Evolutionary conservation across 2,329 filamentous ascomycete species (phyloP).

Genomic region (Saccharata proteae): DNA sequence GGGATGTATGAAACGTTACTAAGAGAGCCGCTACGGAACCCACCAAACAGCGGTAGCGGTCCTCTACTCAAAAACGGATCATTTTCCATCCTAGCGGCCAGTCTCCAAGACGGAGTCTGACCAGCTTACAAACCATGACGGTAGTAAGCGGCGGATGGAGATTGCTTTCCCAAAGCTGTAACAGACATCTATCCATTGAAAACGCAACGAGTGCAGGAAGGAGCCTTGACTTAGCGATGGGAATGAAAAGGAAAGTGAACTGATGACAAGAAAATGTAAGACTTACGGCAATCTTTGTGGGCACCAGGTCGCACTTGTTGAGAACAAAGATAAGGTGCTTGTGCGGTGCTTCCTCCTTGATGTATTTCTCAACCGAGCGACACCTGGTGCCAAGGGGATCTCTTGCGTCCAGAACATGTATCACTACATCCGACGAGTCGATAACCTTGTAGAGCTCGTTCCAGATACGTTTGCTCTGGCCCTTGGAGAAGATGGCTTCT

Average conservation of each 20-base stretch:
- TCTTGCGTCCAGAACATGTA: constrained; percentile 86
- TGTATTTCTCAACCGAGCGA: constrained; percentile 82
- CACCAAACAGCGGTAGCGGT: constrained; percentile 50
- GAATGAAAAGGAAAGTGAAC: constrained; percentile 18
- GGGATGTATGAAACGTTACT: constrained; percentile 92
- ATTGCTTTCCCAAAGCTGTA: constrained; percentile 98
- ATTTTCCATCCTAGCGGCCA: constrained; percentile 63
- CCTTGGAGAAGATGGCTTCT: constrained; percentile 79
- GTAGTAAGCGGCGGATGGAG: constrained; percentile 55
- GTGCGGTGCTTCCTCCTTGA: constrained; percentile 84
- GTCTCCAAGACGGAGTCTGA: constrained; percentile 76
- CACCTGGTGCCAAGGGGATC: constrained; percentile 86
- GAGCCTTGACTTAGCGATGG: constrained; percentile 87
- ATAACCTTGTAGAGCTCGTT: constrained; percentile 93
- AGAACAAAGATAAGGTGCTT: constrained; percentile 87
- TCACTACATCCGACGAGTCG: constrained; percentile 87
- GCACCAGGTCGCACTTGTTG: constrained; percentile 89
- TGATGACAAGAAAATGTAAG: constrained; percentile 7
- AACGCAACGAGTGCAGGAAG: constrained; percentile 47
- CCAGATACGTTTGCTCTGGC: constrained; percentile 71
- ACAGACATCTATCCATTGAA: constrained; percentile 76
- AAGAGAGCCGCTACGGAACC: constrained; percentile 77
- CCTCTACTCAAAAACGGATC: constrained; percentile 96
- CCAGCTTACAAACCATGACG: constrained; percentile 56
- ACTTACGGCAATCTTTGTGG: constrained; percentile 91